Evolutionary conservation across 169 alveolate genomes (phyloP), one percentile per base, ranked within the genome.

Genomic region (Theileria annulata): DNA sequence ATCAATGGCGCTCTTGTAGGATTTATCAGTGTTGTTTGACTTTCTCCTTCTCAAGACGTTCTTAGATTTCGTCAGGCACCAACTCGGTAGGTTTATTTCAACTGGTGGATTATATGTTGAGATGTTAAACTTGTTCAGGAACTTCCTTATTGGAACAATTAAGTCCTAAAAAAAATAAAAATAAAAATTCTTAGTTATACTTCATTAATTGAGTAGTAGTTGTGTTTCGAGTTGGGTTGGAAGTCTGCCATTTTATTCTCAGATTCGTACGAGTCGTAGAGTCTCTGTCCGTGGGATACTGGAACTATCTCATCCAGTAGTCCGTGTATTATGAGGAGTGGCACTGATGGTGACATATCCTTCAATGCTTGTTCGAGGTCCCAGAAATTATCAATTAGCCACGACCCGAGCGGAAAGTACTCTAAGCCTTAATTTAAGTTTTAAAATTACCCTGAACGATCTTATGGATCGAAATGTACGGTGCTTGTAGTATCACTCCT

Each of bases 401-500:
- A 89, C 4, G 94, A 69, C 8, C 92, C 94, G 28, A 89, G 37
- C 19, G 88, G 47, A 42, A 90, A 83, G 68, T 89, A 89, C 21
- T 89, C 93, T 88, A 66, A 4, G n/a, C n/a, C 33, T 3, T 23
- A 10, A 33, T 58, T 15, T 58, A 13, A 4, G 10, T 58, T 2
- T 56, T 6, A 21, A n/a, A 4, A 63, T 78, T 75, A 85, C 93
- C 94, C 73, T 90, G 92, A 4, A 87, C 91, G 67, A 93, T 86
- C 49, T 86, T 78, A 77, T 92, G 94, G 21, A 93, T 86, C 0
- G 96, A 92, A 19, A 89, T 76, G 80, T 86, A 93, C 23, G 96
- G 96, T 30, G 96, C 87, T 75, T 93, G 96, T 76, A 93, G 79
- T 25, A 93, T 86, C 47, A 93, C 93, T 25, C 96, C 96, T 13